Percentiles rank a stretch among this genome's conserved stretches.
These are phyloP conservation scores for Lichtheimia hyalospora DNA, from an alignment of 371 early-diverging fungal species.

Conservation along the genomic window DNA sequence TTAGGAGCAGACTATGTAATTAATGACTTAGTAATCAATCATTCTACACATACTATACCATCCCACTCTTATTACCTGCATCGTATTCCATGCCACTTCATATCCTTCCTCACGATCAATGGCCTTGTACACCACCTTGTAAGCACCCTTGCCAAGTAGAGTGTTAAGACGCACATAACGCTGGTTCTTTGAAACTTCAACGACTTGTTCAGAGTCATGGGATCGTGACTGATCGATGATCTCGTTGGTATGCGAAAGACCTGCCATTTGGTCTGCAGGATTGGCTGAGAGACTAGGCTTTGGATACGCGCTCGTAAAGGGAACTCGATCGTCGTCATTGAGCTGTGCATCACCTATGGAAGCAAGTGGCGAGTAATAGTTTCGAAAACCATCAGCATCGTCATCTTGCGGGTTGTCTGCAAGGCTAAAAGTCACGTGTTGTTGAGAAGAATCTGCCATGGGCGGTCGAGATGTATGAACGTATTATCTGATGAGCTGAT, in stretches of 20 bases:
- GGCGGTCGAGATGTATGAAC: not conserved
- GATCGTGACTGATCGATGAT: conserved; percentile 46
- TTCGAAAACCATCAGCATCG: conserved; percentile 22
- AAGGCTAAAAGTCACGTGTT: conserved; percentile 17
- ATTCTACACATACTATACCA: not conserved
- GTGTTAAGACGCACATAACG: conserved; percentile 70
- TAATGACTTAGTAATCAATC: not conserved
- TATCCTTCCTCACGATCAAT: conserved; percentile 87
- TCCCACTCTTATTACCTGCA: conserved; percentile 29
- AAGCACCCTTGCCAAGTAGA: conserved; percentile 81
- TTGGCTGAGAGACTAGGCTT: conserved; percentile 1
- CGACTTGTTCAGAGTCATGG: conserved; percentile 44
- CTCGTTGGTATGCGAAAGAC: conserved; percentile 32
- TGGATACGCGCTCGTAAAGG: conserved; percentile 5
- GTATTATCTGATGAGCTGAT: too few species aligned
- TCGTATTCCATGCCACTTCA: conserved; percentile 90
- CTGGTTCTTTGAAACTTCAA: conserved; percentile 43
- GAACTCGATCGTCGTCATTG: not conserved
- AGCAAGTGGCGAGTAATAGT: conserved; percentile 26
- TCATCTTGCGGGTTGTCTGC: conserved; percentile 17
- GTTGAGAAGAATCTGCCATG: conserved; percentile 8
- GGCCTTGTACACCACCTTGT: conserved; percentile 87
- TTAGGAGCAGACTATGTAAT: conserved; percentile 17
- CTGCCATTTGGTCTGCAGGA: conserved; percentile 32
- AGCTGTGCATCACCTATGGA: not conserved